phyloP scores from a whole-genome alignment of 768 basidiomycete genomes.

The Hygrocybe coccinea region DNA sequence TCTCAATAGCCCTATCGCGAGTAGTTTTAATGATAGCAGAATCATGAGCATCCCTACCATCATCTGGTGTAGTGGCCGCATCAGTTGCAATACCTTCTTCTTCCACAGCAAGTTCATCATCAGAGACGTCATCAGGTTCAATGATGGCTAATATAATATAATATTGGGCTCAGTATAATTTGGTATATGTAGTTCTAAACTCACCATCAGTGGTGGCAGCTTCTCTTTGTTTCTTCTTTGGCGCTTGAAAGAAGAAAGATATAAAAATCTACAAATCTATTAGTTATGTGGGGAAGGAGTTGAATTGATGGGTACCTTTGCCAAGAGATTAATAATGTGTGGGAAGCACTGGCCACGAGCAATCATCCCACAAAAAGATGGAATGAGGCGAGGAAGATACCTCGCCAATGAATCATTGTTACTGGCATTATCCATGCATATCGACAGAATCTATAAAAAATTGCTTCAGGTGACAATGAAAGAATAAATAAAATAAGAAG shows the following conservation, averaged over 20 bases:
- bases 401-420: conserved; percentile 27
- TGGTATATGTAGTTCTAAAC: not conserved
- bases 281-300: not conserved
- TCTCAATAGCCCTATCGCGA: conserved; percentile 8
- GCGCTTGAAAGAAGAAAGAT: conserved; percentile 26
- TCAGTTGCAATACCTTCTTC: conserved; percentile 7
- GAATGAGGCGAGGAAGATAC: conserved; percentile 16
- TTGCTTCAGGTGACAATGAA: not conserved
- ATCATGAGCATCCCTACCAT: conserved; percentile 19
- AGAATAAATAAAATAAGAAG: conserved; percentile 13
- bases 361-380: conserved; percentile 19
- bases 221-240: conserved; percentile 15
- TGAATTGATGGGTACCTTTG: conserved; percentile 24
- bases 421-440: conserved; percentile 31
- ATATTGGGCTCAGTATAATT: not conserved
- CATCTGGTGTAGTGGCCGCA: conserved; percentile 7
- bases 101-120: conserved; percentile 7
- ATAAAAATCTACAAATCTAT: conserved; percentile 19
- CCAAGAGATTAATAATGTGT: conserved; percentile 31
- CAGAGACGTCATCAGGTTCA: conserved; percentile 1
- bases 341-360: conserved; percentile 23
- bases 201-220: no score
- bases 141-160: not conserved
- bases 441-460: conserved; percentile 21
- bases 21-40: conserved; percentile 10